A percentile compares a stretch with the other conserved stretches of the same genome.
These are phyloP conservation scores for Sphaerobolus stellatus DNA, from an alignment of 1,284 basidiomycete genomes.

Conservation along the genomic window DNA sequence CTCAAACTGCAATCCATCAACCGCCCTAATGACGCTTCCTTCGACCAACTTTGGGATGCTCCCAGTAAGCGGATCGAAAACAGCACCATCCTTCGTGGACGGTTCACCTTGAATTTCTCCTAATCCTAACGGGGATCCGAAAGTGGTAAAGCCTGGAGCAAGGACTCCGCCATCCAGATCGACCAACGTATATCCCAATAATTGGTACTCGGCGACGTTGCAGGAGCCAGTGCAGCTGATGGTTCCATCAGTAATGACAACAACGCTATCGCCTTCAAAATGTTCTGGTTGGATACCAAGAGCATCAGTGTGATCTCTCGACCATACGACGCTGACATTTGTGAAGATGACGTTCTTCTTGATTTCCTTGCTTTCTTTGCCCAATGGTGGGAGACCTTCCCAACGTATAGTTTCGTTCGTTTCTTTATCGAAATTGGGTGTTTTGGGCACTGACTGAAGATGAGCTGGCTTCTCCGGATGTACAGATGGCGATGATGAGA, in stretches of 20 bases:
- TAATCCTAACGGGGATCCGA: conserved; percentile 37
- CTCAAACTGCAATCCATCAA: conserved; percentile 52
- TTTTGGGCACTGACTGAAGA: conserved; percentile 14
- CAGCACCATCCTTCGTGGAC: conserved; percentile 17
- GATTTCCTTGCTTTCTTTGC: conserved; percentile 26
- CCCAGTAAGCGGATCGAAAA: conserved; percentile 31
- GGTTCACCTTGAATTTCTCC: conserved; percentile 34
- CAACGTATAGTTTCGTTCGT: conserved; percentile 17
- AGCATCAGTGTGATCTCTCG: neutral
- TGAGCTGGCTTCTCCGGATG: conserved; percentile 19
- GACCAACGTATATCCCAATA: neutral
- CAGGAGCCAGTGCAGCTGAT: conserved; percentile 30
- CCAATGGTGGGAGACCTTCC: conserved; percentile 20
- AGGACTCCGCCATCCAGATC: conserved; percentile 13
- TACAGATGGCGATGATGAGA: conserved; percentile 1
- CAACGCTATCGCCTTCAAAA: conserved; percentile 14
- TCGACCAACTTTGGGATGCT: conserved; percentile 32
- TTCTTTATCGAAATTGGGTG: conserved; percentile 19
- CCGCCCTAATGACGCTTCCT: conserved; percentile 45
- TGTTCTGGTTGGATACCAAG: neutral
- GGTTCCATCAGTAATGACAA: conserved; percentile 32
- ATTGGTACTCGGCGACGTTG: neutral
- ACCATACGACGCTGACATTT: conserved; percentile 44
- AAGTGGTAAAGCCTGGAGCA: conserved; percentile 34
- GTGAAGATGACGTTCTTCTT: conserved; percentile 38